These are phyloP conservation scores for Farysia itapuensis DNA, from an alignment of 1,284 basidiomycete genomes.

Conservation along the genomic window DNA sequence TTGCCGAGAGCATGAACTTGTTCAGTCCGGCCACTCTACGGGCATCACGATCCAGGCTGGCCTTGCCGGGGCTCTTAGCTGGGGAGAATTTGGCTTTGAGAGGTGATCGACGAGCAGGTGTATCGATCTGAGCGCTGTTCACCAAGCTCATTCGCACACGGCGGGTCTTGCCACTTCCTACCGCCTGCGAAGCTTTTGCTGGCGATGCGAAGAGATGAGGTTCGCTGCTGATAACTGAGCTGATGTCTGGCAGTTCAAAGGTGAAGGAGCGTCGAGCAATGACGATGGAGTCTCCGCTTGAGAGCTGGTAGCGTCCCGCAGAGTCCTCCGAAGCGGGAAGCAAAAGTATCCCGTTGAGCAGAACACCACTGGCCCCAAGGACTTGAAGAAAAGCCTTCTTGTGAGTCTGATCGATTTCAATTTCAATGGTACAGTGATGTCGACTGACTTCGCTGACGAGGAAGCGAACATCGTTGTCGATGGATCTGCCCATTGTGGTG, in stretches of 20 bases:
- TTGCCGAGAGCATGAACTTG: slow-evolving; percentile 28
- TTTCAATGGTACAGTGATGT: slow-evolving; percentile 35
- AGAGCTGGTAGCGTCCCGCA: slow-evolving; percentile 19
- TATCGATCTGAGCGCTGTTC: slow-evolving; percentile 32
- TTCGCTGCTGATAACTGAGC: not conserved
- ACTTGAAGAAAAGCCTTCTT: slow-evolving; percentile 23
- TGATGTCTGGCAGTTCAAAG: slow-evolving; percentile 11
- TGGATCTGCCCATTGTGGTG: slow-evolving; percentile 31
- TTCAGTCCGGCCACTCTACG: slow-evolving; percentile 19
- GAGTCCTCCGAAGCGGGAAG: slow-evolving; percentile 23
- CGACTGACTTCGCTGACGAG: slow-evolving; percentile 26
- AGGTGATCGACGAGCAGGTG: slow-evolving; percentile 18
- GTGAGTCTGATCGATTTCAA: slow-evolving; percentile 16
- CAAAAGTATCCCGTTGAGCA: slow-evolving; percentile 9
- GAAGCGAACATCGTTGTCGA: slow-evolving; percentile 35
- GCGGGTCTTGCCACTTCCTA: slow-evolving; percentile 3
- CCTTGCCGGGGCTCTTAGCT: not conserved
- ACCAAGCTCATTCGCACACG: slow-evolving; percentile 36
- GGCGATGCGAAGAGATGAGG: slow-evolving; percentile 9
- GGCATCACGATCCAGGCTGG: slow-evolving; percentile 8
- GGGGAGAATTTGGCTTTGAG: not conserved
- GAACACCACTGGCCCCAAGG: slow-evolving; percentile 24
- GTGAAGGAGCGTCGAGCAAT: slow-evolving; percentile 20
- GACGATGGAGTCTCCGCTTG: slow-evolving; percentile 16
- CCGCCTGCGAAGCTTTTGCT: slow-evolving; percentile 14